phyloP scores from a whole-genome alignment of 352 stramenopile genomes.

The Thalassiosira hispida region DNA sequence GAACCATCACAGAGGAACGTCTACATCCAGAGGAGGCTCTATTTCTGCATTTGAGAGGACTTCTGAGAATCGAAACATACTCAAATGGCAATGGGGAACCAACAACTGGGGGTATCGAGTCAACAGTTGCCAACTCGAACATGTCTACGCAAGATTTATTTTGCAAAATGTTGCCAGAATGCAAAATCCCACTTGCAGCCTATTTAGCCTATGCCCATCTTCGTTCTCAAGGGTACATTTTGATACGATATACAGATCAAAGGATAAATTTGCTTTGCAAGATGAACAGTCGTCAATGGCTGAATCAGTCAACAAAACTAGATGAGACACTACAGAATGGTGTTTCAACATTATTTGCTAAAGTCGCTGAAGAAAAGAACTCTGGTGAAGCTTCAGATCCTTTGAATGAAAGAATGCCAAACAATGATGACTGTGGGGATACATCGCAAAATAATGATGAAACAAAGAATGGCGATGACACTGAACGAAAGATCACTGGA shows the following conservation, averaged over 20 bases:
- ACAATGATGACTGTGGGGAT: neutral
- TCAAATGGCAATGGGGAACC: constrained; percentile 7
- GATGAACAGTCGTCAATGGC: constrained; percentile 6
- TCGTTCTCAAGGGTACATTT: constrained; percentile 72
- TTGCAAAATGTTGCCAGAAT: constrained; percentile 54
- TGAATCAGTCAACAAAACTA: neutral
- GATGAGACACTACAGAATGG: neutral
- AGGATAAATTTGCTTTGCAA: constrained; percentile 55
- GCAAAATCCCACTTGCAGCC: constrained; percentile 54
- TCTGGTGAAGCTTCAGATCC: constrained; percentile 1
- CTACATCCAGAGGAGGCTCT: constrained; percentile 81
- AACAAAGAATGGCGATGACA: neutral
- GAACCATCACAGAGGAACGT: constrained; percentile 49
- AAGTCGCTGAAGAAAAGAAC: constrained; percentile 11
- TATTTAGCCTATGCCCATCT: constrained; percentile 82
- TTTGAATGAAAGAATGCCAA: neutral
- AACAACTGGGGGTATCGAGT: neutral
- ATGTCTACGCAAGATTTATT: constrained; percentile 54
- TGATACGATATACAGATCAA: constrained; percentile 62
- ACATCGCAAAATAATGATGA: neutral
- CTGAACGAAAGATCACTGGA: neutral
- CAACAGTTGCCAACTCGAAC: neutral
- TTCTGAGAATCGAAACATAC: constrained; percentile 53
- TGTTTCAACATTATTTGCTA: neutral
- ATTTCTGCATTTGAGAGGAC: constrained; percentile 73